Percentiles rank a stretch among this genome's conserved stretches.
Evolutionary conservation across 768 basidiomycete species (phyloP).

Genomic region (Leccinellum albellum): DNA sequence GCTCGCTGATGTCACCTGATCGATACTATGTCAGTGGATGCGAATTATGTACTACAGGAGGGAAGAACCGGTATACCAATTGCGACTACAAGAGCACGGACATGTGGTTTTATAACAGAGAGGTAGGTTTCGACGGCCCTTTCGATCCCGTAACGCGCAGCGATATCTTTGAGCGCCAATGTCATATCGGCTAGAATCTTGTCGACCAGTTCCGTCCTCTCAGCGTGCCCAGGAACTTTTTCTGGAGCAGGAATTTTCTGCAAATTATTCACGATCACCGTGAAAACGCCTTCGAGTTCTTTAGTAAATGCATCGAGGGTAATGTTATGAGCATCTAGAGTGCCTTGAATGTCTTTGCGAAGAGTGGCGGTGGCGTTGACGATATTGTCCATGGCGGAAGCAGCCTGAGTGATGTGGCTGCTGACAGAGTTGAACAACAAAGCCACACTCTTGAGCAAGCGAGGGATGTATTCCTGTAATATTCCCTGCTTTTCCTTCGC

Average conservation of each 20-base stretch:
- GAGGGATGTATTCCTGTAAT: constrained; percentile 2
- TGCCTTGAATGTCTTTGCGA: constrained; percentile 6
- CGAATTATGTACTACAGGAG: not conserved
- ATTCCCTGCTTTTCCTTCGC: not conserved
- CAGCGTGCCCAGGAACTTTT: constrained; percentile 2
- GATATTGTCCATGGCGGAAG: constrained; percentile 5
- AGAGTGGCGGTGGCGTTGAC: constrained; percentile 10
- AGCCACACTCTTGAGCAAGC: constrained; percentile 3
- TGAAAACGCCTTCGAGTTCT: constrained; percentile 15
- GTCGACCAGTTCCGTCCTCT: constrained; percentile 4
- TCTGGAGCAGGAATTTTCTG: not conserved
- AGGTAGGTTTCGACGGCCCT: constrained; percentile 1
- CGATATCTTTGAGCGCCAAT: constrained; percentile 1
- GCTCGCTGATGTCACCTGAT: constrained; percentile 13
- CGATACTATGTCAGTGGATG: not conserved
- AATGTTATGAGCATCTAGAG: constrained; percentile 4
- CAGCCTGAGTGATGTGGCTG: constrained; percentile 1
- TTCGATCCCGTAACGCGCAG: constrained; percentile 4
- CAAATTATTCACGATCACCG: not conserved
- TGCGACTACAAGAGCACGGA: constrained; percentile 4
- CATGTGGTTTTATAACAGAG: constrained; percentile 1
- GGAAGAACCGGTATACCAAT: constrained; percentile 4
- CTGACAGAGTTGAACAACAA: constrained; percentile 1
- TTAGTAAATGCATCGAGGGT: constrained; percentile 3
- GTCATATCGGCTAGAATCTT: constrained; percentile 3